phyloP scores from a whole-genome alignment of 441 rosid genomes.

The Hura crepitans region DNA sequence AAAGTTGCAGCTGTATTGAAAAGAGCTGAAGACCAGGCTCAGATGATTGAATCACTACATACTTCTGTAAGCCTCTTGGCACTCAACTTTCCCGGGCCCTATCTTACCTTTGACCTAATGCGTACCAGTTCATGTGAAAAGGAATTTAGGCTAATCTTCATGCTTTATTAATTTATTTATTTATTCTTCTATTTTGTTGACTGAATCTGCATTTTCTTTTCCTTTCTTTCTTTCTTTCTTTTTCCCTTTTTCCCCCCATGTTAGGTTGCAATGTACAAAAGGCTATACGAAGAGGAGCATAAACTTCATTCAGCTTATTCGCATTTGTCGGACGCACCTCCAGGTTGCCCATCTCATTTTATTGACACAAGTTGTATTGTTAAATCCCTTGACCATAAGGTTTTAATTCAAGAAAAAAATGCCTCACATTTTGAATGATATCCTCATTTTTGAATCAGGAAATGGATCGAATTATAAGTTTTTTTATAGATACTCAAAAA shows the following conservation, averaged over 20 bases:
- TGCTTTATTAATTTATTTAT: background rate
- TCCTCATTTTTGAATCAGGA: background rate
- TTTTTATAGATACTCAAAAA: background rate
- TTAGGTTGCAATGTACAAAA: constrained; percentile 94
- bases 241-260: too few relatives aligned
- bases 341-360: constrained; percentile 44
- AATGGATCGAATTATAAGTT: background rate
- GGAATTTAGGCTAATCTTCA: background rate
- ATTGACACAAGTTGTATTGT: background rate
- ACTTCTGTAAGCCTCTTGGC: constrained; percentile 57
- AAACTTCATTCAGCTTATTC: constrained; percentile 52
- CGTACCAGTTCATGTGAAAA: background rate
- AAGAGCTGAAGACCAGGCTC: constrained; percentile 93
- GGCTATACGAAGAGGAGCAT: constrained; percentile 89
- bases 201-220: constrained; percentile 2
- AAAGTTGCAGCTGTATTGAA: constrained; percentile 79
- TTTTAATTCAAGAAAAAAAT: background rate
- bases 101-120: constrained; percentile 1
- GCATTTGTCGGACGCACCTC: constrained; percentile 36
- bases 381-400: background rate
- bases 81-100: constrained; percentile 2
- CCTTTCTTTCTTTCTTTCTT: too few relatives aligned
- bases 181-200: background rate
- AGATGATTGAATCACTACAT: constrained; percentile 91
- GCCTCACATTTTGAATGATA: background rate